phyloP scores from a whole-genome alignment of 2,329 filamentous ascomycete species.

The Aureobasidium sp. region DNA sequence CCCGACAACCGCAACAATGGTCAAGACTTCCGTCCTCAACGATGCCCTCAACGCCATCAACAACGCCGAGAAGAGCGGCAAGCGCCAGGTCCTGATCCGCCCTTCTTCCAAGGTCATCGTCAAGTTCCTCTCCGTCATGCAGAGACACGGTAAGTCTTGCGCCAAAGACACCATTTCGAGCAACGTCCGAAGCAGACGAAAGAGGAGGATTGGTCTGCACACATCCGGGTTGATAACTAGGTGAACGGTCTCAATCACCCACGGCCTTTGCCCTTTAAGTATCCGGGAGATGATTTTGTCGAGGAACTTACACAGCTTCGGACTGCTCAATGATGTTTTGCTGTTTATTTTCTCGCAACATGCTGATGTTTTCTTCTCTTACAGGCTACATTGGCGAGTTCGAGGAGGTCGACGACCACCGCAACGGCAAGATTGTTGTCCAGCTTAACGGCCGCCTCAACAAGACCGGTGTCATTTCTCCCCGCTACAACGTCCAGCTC shows the following conservation, averaged over 20 bases:
- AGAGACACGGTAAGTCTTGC: constrained; percentile 81
- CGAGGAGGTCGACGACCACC: constrained; percentile 99
- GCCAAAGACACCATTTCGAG: constrained; percentile 27
- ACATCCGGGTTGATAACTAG: constrained; percentile 99
- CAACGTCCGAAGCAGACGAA: constrained; percentile 13
- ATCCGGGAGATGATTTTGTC: constrained; percentile 82
- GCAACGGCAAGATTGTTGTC: constrained; percentile 98
- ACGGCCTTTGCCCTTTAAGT: constrained; percentile 99
- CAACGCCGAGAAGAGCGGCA: constrained; percentile 99
- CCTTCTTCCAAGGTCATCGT: constrained; percentile 99
- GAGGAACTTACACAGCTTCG: constrained; percentile 98
- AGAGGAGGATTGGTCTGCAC: constrained; percentile 19
- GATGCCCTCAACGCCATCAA: constrained; percentile 84
- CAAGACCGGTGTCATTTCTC: constrained; percentile 99
- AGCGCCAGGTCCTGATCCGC: constrained; percentile 97
- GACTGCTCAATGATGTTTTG: constrained; percentile 67
- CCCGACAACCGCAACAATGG: constrained; percentile 72
- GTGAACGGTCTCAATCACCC: constrained; percentile 70
- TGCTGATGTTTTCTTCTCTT: constrained; percentile 47
- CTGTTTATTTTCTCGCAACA: constrained; percentile 95
- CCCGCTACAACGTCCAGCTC: constrained; percentile 98
- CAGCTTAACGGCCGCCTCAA: constrained; percentile 97
- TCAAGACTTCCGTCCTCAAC: constrained; percentile 98
- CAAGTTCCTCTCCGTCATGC: constrained; percentile 99
- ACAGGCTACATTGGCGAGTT: constrained; percentile 98